Evolutionary conservation across 2,329 filamentous ascomycete genomes (phyloP).

Genomic region (Orbilia javanica): DNA sequence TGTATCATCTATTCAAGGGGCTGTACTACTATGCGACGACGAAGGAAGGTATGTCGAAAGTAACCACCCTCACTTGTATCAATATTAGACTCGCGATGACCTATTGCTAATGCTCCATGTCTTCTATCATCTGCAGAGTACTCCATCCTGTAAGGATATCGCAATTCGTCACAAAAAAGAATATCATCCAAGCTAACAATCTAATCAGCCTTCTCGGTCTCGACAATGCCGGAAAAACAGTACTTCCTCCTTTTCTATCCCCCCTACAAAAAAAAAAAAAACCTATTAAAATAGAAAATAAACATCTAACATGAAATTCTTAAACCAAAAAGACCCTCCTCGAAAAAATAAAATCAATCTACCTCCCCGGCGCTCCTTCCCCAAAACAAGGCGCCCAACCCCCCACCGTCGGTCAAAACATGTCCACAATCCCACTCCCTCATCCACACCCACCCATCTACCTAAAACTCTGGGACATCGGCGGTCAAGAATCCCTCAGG

Average conservation of each 20-base stretch:
- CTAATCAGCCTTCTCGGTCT: conserved; percentile 79
- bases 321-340: too few species aligned
- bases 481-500: conserved; percentile 88
- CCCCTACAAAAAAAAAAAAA: neutral
- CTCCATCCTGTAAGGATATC: conserved; percentile 77
- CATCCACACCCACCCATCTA: conserved; percentile 80
- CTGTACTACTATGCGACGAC: conserved; percentile 95
- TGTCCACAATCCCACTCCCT: conserved; percentile 83
- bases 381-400: conserved; percentile 82
- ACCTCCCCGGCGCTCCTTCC: conserved; percentile 72
- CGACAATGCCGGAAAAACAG: conserved; percentile 96
- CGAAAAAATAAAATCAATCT: conserved; percentile 93
- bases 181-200: neutral
- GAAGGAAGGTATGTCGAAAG: conserved; percentile 77
- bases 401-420: conserved; percentile 96
- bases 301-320: too few species aligned
- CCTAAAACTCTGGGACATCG: conserved; percentile 98
- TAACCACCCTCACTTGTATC: too few species aligned
- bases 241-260: conserved; percentile 23
- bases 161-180: neutral
- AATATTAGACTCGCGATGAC: too few species aligned
- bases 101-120: neutral
- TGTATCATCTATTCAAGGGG: conserved; percentile 97
- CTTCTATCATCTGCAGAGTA: conserved; percentile 76
- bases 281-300: too few species aligned